Evolutionary conservation across 2,329 filamentous ascomycete genomes (phyloP).

Genomic region (Madurella fahalii): DNA sequence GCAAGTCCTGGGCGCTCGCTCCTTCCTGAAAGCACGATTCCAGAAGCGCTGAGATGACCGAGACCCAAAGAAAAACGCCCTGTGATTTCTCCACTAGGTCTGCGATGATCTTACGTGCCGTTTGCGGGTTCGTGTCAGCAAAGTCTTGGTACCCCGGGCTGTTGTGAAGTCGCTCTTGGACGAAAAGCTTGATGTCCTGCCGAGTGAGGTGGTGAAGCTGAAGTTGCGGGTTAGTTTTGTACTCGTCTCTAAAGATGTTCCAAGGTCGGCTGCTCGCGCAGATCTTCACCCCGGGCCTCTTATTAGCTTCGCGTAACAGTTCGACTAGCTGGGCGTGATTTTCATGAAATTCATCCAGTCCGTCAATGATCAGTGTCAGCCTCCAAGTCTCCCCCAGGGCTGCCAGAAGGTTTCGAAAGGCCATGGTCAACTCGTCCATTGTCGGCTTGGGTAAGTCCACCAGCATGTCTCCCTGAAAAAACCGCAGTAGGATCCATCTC

Average conservation of each 20-base stretch:
- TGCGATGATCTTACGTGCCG: not conserved
- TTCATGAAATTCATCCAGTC: slow-evolving; percentile 8
- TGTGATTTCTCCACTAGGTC: slow-evolving; percentile 17
- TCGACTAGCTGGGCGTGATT: slow-evolving; percentile 12
- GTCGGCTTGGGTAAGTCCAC: not conserved
- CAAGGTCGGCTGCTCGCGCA: slow-evolving; percentile 27
- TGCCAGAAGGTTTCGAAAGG: not conserved
- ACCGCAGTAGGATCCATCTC: slow-evolving; percentile 11
- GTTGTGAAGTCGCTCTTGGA: not conserved
- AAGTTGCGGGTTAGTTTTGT: slow-evolving; percentile 14
- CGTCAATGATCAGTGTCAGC: slow-evolving; percentile 21
- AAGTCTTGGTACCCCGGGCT: slow-evolving; percentile 3
- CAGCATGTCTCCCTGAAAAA: no score
- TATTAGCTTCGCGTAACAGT: slow-evolving; percentile 6
- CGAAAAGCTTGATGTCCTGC: slow-evolving; percentile 1
- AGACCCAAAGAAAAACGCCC: slow-evolving; percentile 26
- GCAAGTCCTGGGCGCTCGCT: no score
- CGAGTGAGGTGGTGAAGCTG: slow-evolving; percentile 18
- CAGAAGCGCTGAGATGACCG: no score
- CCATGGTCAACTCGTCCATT: not conserved
- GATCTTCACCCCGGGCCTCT: slow-evolving; percentile 18
- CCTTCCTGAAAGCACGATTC: no score
- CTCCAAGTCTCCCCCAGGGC: not conserved
- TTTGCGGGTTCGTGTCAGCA: not conserved
- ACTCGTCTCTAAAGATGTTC: slow-evolving; percentile 24